Percentiles rank a stretch among this genome's conserved stretches.
These are phyloP conservation scores for Camelina laxa DNA, from an alignment of 345 rosid species.

Conservation along the genomic window DNA sequence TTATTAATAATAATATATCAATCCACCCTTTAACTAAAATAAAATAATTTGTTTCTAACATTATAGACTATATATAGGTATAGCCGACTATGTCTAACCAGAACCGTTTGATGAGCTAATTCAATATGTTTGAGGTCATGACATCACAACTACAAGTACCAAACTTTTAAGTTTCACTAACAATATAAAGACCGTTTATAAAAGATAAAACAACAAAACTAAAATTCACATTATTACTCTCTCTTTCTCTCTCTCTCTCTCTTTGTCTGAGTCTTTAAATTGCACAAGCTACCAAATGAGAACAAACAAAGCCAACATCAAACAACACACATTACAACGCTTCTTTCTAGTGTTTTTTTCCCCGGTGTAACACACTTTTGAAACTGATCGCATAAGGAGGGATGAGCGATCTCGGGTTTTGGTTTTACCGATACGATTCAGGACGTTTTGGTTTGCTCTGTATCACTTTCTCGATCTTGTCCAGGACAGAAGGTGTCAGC, in stretches of 20 bases:
- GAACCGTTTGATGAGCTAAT: not conserved
- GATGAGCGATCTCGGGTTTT: constrained; percentile 6
- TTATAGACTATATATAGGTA: not conserved
- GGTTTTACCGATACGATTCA: constrained; percentile 73
- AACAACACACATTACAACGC: constrained; percentile 22
- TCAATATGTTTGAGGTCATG: not conserved
- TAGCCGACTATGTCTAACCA: not conserved
- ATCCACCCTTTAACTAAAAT: not conserved
- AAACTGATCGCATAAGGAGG: not conserved
- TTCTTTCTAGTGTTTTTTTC: not conserved
- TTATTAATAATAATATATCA: constrained; percentile 10
- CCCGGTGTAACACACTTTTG: constrained; percentile 16
- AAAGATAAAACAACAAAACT: constrained; percentile 21
- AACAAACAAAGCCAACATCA: constrained; percentile 32
- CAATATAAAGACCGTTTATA: constrained; percentile 1
- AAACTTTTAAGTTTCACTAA: constrained; percentile 33
- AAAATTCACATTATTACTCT: constrained; percentile 12
- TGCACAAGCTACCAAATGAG: constrained; percentile 23
- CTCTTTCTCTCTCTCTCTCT: constrained; percentile 4
- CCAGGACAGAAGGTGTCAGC: constrained; percentile 83
- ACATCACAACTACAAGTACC: constrained; percentile 34
- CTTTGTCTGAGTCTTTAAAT: constrained; percentile 9
- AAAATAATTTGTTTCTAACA: not conserved
- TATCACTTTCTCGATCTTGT: constrained; percentile 83
- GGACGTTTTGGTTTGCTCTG: constrained; percentile 91